Percentiles rank a stretch among this genome's conserved stretches.
These are phyloP conservation scores for Withania somnifera DNA, from an alignment of 305 asterid species.

Conservation along the genomic window DNA sequence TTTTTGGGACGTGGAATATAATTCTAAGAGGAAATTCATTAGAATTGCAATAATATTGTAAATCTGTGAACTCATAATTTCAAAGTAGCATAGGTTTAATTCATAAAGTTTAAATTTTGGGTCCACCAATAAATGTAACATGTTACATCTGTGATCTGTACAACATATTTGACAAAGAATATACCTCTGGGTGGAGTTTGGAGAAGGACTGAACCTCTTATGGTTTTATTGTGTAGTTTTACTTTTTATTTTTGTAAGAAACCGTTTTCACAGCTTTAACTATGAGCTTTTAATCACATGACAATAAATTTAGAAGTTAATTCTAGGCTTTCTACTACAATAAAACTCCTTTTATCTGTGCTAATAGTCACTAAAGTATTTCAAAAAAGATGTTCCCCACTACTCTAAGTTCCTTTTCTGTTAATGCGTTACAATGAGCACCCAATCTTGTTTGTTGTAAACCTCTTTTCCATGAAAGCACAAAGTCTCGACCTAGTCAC, in stretches of 20 bases:
- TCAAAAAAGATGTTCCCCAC: neutral
- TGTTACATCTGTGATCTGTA: neutral
- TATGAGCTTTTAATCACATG: too few relatives aligned
- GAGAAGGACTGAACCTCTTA: too few relatives aligned
- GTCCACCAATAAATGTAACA: neutral
- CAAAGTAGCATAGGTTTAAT: too few relatives aligned
- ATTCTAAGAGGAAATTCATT: neutral
- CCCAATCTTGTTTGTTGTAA: neutral
- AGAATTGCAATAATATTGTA: neutral
- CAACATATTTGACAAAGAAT: neutral
- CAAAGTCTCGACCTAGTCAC: neutral
- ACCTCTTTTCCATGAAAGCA: neutral
- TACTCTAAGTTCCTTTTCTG: neutral
- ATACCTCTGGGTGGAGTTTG: too few relatives aligned
- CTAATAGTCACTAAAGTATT: neutral
- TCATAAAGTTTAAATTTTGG: neutral
- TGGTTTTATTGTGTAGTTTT: too few relatives aligned
- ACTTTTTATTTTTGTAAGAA: too few relatives aligned
- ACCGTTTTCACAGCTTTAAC: too few relatives aligned
- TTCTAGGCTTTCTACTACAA: too few relatives aligned
- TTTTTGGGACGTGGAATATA: neutral
- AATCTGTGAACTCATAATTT: neutral
- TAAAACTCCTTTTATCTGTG: too few relatives aligned
- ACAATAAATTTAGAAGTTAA: too few relatives aligned
- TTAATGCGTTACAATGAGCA: neutral